phyloP scores from a whole-genome alignment of 2,329 filamentous ascomycete species.

The Emergomyces pasteurianus region DNA sequence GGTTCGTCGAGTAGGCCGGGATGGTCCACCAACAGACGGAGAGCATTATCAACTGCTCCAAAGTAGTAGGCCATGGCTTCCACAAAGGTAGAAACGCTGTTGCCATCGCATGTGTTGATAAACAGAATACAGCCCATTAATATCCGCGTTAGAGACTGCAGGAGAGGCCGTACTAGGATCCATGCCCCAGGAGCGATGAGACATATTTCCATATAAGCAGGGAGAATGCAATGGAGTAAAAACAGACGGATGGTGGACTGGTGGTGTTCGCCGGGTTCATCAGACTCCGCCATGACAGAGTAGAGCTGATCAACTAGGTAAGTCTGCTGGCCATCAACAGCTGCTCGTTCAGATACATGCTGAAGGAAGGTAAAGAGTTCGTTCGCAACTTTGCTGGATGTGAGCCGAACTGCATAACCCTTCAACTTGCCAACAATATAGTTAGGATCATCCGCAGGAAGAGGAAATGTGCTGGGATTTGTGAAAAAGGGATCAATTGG shows the following conservation, averaged over 20 bases:
- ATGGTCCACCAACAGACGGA: constrained; percentile 26
- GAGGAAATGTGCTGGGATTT: constrained; percentile 47
- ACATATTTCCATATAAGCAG: constrained; percentile 42
- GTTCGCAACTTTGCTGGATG: constrained; percentile 38
- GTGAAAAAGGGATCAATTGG: constrained; percentile 49
- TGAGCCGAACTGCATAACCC: constrained; percentile 45
- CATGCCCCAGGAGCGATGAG: constrained; percentile 37
- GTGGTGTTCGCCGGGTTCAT: constrained; percentile 29
- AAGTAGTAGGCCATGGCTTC: constrained; percentile 29
- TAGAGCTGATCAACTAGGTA: constrained; percentile 45
- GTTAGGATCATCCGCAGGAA: constrained; percentile 47
- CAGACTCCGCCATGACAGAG: constrained; percentile 35
- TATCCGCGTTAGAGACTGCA: constrained; percentile 35
- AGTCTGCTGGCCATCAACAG: constrained; percentile 44
- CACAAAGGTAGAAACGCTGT: constrained; percentile 26
- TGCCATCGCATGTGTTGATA: constrained; percentile 31
- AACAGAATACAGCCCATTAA: constrained; percentile 35
- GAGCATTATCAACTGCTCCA: constrained; percentile 24
- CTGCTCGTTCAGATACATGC: constrained; percentile 46
- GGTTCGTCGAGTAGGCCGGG: constrained; percentile 26
- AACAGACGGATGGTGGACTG: constrained; percentile 40
- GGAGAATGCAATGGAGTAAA: constrained; percentile 43
- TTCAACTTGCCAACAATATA: constrained; percentile 52
- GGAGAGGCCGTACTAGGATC: constrained; percentile 41
- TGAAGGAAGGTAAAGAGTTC: constrained; percentile 48